Base-by-base conservation (phyloP, 495 filamentous ascomycete species). In the Penicillium cinerascens region DNA sequence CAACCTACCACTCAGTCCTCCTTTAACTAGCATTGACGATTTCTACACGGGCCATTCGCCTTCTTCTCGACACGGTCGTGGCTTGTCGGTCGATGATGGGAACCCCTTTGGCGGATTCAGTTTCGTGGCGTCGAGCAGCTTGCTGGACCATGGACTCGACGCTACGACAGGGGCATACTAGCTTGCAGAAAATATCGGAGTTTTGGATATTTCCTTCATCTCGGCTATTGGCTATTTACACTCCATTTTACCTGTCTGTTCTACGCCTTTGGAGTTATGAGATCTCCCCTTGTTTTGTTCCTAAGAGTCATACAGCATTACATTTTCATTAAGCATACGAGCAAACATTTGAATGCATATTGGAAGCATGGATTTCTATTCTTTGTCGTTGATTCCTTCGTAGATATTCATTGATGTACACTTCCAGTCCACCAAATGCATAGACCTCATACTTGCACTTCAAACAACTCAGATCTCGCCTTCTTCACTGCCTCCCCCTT, bases 31-130 rank as follows among this genome's bases (percentile, higher is more conserved):
- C 0, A 65, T 70, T 26, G 71, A 72, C 21, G 68, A 74, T 26
- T 43, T 71, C 59, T 58, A 72, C 58, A 47, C 72, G 9, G 7
- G 40, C 18, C 29, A 6, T 25, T 49, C 47, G 5, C 51, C 42
- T n/a, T 53, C 47, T 10, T 29, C 53, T 42, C 33, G 40, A 11
- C 39, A 48, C 38, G 38, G 52, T 22, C 52, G 51, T 53, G 40
- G 47, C 45, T 27, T 66, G 61, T 49, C 67, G 47, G 54, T 53
- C 10, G 71, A 53, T 7, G 83, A 81, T 58, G 79, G 82, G 36
- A 82, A 97, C 69, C 83, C 83, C 1, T 97, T 98, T 73, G 91
- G 92, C 15, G 93, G 95, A 2, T 98, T 98, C 66, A 96, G 90
- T 70, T 98, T 88, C 68, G 92, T 97, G 51, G 95, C 91, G 18